Evolutionary conservation across 2,329 filamentous ascomycete genomes (phyloP).

Genomic region (Talaromyces atroroseus): DNA sequence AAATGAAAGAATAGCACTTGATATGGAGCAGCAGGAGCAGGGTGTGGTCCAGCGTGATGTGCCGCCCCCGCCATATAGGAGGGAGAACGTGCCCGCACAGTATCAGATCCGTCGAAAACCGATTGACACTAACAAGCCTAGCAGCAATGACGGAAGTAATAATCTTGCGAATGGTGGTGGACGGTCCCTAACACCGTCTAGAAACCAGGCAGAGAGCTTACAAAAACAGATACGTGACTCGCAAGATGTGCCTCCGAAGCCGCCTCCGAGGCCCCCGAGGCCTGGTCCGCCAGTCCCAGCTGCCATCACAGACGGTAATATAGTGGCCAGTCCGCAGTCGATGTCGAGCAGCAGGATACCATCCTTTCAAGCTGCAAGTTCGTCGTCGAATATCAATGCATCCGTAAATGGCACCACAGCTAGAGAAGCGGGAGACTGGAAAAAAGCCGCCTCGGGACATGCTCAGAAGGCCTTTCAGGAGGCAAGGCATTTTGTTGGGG

Average conservation of each 20-base stretch:
- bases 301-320: neutral
- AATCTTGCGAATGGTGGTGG: neutral
- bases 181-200: neutral
- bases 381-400: neutral
- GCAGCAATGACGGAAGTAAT: neutral
- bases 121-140: neutral
- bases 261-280: neutral
- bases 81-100: neutral
- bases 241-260: neutral
- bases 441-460: slow-evolving; percentile 3
- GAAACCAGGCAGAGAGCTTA: neutral
- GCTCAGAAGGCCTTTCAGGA: slow-evolving; percentile 42
- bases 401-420: neutral
- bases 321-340: slow-evolving; percentile 5
- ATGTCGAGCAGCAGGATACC: neutral
- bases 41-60: neutral
- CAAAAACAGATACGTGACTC: neutral
- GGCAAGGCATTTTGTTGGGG: slow-evolving; percentile 60
- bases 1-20: neutral
- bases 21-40: neutral
- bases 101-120: slow-evolving; percentile 14
- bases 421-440: neutral
- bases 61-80: slow-evolving; percentile 7
- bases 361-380: neutral
- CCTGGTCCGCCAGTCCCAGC: neutral